Base-by-base conservation (phyloP, 169 alveolate genomes). In the Plasmodium gonderi region DNA sequence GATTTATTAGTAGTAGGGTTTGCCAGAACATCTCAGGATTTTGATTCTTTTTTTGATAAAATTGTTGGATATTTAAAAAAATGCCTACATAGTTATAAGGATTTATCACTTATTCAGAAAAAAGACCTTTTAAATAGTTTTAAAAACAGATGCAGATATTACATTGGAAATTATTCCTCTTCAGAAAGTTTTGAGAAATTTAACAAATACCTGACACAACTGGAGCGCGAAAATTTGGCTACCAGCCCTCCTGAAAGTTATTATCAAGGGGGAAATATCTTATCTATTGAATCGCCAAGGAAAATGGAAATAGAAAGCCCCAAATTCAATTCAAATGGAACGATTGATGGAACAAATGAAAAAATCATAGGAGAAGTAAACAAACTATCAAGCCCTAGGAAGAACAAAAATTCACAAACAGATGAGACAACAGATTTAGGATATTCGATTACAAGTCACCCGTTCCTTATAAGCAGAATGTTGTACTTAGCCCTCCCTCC, bases 401-500 rank as follows among this genome's bases (percentile, higher is more conserved):
- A 20, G 72, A 7, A n/a, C n/a, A 60, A 14, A 42, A 31, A 12
- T 81, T 47, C 26, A 65, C 40, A 31, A 4, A 47, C 1, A 26
- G 80, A 26, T 79, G 87, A 38, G 78, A 79, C 23, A 40, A 29
- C 49, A 80, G 78, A 20, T 26, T 44, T 2, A 60, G 72, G 31
- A 36, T 36, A 60, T 5, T 60, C 72, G 40, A 7, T 29, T 5
- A 23, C 45, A 9, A 69, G 42, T 1, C 20, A 29, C 51, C 67
- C 91, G 6, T 83, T 69, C 44, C 40, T 64, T 29, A 85, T 49
- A 51, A 91, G 76, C 85, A 65, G 96, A 45, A 85, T 95, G 44
- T 68, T 95, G 36, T 95, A 95, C 79, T 91, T 95, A 79, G 96
- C 96, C 2, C 90, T 95, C 47, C 96, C 96, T 4, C 95, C 95